Percentiles rank a stretch among this genome's conserved stretches.
phyloP scores from a whole-genome alignment of 2,329 filamentous ascomycete genomes.

The Aureobasidium zeae region DNA sequence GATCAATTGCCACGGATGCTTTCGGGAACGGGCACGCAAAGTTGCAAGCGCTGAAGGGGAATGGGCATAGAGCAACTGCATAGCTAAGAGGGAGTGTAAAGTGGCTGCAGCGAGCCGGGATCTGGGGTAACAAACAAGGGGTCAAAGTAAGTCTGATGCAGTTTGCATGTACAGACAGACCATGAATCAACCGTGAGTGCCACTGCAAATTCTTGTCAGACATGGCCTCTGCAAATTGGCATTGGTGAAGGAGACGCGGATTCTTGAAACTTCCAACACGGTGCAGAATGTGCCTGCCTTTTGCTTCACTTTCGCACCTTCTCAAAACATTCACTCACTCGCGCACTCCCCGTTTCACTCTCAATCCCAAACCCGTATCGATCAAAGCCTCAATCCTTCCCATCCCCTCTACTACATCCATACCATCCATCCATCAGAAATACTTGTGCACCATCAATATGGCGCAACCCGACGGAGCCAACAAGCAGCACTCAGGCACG shows the following conservation, averaged over 20 bases:
- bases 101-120: slow-evolving; percentile 9
- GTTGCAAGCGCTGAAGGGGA: no score
- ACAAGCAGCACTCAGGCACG: background rate
- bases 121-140: background rate
- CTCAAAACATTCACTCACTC: background rate
- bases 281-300: slow-evolving; percentile 2
- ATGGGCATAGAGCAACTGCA: no score
- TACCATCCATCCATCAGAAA: background rate
- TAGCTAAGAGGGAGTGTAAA: no score
- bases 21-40: no score
- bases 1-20: no score
- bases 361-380: background rate
- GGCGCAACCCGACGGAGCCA: background rate
- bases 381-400: background rate
- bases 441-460: background rate
- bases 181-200: background rate
- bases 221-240: background rate
- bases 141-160: background rate
- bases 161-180: background rate
- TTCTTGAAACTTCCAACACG: slow-evolving; percentile 1
- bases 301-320: background rate
- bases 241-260: background rate
- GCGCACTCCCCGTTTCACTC: background rate
- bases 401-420: background rate
- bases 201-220: background rate